These are phyloP conservation scores for Aspergillus phoenicis DNA, from an alignment of 2,329 filamentous ascomycete species.

Conservation along the genomic window DNA sequence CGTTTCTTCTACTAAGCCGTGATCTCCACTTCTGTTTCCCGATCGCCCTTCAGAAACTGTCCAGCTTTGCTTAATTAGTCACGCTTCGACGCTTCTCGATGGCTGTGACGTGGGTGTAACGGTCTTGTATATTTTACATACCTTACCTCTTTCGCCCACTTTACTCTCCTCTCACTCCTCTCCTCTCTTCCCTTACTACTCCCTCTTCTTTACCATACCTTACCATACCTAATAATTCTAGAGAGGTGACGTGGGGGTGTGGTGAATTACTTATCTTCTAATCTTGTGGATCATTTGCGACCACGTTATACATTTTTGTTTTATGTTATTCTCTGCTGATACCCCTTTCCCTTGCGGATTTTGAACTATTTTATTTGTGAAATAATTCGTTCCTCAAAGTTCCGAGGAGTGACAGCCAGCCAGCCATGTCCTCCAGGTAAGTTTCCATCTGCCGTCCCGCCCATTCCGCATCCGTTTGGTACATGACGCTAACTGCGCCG, in stretches of 20 bases:
- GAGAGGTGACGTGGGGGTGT: slow-evolving; percentile 12
- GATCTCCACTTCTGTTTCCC: slow-evolving; percentile 13
- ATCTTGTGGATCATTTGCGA: slow-evolving; percentile 9
- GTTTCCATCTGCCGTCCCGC: slow-evolving; percentile 19
- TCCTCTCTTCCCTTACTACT: slow-evolving; percentile 14
- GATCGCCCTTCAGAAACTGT: slow-evolving; percentile 10
- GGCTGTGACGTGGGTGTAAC: slow-evolving; percentile 28
- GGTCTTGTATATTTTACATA: slow-evolving; percentile 23
- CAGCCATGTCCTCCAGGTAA: slow-evolving; percentile 48
- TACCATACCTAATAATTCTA: slow-evolving; percentile 12
- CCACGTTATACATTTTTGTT: slow-evolving; percentile 14
- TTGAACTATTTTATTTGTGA: slow-evolving; percentile 6
- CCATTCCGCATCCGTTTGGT: slow-evolving; percentile 28
- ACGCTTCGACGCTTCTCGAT: slow-evolving; percentile 15
- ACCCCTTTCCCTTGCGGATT: slow-evolving; percentile 4
- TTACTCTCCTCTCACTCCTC: slow-evolving; percentile 17
- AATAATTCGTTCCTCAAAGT: slow-evolving; percentile 1
- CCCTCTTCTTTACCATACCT: slow-evolving; percentile 11
- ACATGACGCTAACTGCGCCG: slow-evolving; percentile 37
- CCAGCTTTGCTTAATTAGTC: background rate
- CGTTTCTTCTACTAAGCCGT: slow-evolving; percentile 13
- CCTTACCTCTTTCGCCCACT: slow-evolving; percentile 2
- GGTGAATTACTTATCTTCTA: background rate
- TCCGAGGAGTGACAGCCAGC: slow-evolving; percentile 5
- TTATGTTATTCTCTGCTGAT: slow-evolving; percentile 3